These are phyloP conservation scores for Linum lewisii DNA, from an alignment of 345 rosid genomes.

Conservation along the genomic window DNA sequence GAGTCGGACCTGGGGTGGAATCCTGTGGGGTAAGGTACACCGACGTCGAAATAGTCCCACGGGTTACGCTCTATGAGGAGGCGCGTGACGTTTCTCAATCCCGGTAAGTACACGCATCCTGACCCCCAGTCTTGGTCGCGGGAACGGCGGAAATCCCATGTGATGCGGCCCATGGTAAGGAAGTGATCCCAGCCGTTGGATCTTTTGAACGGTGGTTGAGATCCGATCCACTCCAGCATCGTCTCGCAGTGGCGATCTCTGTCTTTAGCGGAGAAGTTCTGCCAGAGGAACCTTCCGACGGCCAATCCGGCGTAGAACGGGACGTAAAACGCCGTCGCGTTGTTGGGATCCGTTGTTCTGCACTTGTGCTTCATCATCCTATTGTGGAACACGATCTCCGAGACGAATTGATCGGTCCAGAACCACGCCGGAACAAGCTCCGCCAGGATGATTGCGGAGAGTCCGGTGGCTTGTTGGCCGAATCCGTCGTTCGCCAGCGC, in stretches of 20 bases:
- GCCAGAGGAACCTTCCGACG: conserved; percentile 72
- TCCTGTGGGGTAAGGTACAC: conserved; percentile 92
- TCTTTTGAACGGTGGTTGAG: conserved; percentile 50
- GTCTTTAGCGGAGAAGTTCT: conserved; percentile 37
- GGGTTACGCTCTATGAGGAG: conserved; percentile 87
- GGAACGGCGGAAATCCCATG: conserved; percentile 93
- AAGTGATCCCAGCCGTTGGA: conserved; percentile 96
- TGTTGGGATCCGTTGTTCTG: conserved; percentile 49
- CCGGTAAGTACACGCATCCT: conserved; percentile 60
- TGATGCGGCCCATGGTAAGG: conserved; percentile 85
- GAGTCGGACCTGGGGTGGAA: conserved; percentile 81
- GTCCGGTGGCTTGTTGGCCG: conserved; percentile 45
- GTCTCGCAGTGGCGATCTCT: conserved; percentile 65
- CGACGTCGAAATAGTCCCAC: conserved; percentile 95
- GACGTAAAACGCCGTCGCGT: conserved; percentile 73
- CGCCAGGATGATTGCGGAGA: conserved; percentile 42
- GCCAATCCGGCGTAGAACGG: conserved; percentile 96
- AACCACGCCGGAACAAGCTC: conserved; percentile 66
- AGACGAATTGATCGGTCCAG: conserved; percentile 85
- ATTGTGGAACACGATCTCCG: conserved; percentile 72
- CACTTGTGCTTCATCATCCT: conserved; percentile 67
- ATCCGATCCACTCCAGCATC: conserved; percentile 58
- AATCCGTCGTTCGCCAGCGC: conserved; percentile 62
- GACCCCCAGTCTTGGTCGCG: conserved; percentile 85
- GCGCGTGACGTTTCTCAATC: conserved; percentile 89